These are phyloP conservation scores for Colletotrichum musicola DNA, from an alignment of 2,329 filamentous ascomycete species.

Conservation along the genomic window DNA sequence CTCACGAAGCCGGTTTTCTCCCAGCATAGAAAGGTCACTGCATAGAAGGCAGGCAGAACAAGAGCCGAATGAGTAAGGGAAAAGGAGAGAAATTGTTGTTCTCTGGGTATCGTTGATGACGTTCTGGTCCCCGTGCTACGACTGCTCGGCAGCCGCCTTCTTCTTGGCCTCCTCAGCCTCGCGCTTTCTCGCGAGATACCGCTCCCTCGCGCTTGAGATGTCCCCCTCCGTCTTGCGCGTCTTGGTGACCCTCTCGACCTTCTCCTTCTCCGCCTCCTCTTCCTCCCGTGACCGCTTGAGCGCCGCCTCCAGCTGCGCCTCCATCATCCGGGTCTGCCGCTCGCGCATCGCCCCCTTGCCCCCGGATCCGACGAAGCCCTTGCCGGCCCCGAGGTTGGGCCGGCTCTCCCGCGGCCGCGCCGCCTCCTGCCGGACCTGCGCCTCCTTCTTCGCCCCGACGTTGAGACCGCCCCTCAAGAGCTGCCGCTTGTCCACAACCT, in stretches of 20 bases:
- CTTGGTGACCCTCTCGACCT: conserved; percentile 76
- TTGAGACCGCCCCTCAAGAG: conserved; percentile 83
- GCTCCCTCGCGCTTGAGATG: conserved; percentile 81
- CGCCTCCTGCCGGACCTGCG: conserved; percentile 47
- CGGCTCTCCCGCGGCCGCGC: conserved; percentile 39
- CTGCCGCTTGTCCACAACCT: conserved; percentile 87
- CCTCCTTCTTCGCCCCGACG: conserved; percentile 73
- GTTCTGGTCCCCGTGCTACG: conserved; percentile 3
- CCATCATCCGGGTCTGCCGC: conserved; percentile 83
- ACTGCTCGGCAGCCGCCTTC: conserved; percentile 52
- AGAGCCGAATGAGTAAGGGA: not conserved
- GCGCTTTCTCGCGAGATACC: conserved; percentile 82
- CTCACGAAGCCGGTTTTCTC: not conserved
- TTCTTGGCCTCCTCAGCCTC: conserved; percentile 79
- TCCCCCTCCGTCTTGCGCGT: conserved; percentile 82
- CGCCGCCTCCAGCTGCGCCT: conserved; percentile 79
- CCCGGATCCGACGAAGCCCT: conserved; percentile 58
- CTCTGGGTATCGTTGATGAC: conserved; percentile 45
- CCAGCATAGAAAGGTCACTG: not conserved
- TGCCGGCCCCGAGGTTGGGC: conserved; percentile 37
- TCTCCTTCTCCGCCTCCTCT: conserved; percentile 73
- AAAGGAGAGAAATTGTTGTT: conserved; percentile 17
- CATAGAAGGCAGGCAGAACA: not conserved
- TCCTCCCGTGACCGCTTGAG: conserved; percentile 78
- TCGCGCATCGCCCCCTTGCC: conserved; percentile 78